Evolutionary conservation across 2,329 filamentous ascomycete genomes (phyloP).

Genomic region (Metarhizium guizhouense): DNA sequence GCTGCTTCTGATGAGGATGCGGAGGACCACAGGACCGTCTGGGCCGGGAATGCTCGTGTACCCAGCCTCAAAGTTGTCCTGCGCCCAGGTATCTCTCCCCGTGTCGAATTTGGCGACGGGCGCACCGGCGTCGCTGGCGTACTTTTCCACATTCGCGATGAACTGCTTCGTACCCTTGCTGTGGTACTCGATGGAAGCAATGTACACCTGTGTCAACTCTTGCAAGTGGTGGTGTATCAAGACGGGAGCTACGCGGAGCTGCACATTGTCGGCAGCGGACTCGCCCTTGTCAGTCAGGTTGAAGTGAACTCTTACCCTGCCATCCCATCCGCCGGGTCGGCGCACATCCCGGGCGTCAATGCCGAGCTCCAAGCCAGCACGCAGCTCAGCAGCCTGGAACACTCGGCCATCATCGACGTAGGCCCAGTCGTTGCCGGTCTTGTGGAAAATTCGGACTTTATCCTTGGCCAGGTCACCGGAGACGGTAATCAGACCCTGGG

Average conservation of each 20-base stretch:
- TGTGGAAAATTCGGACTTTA: constrained; percentile 20
- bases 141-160: too few relatives aligned
- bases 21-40: constrained; percentile 13
- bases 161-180: too few relatives aligned
- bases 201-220: too few relatives aligned
- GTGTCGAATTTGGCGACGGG: background rate
- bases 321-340: constrained; percentile 17
- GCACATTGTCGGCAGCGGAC: constrained; percentile 17
- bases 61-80: constrained; percentile 30
- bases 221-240: too few relatives aligned
- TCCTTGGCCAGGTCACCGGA: constrained; percentile 1
- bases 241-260: constrained; percentile 26
- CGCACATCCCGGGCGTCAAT: constrained; percentile 11
- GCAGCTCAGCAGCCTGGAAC: constrained; percentile 12
- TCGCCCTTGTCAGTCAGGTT: constrained; percentile 14
- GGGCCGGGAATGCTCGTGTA: constrained; percentile 30
- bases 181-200: too few relatives aligned
- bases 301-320: constrained; percentile 18
- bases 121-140: too few relatives aligned
- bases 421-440: constrained; percentile 14
- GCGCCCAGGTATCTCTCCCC: constrained; percentile 24
- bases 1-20: constrained; percentile 19
- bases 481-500: constrained; percentile 11
- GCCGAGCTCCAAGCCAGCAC: constrained; percentile 19
- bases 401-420: constrained; percentile 9